A percentile compares a stretch with the other conserved stretches of the same genome.
Conservation (phyloP, 2,329 filamentous ascomycete species). For the Aspergillus sp. region DNA sequence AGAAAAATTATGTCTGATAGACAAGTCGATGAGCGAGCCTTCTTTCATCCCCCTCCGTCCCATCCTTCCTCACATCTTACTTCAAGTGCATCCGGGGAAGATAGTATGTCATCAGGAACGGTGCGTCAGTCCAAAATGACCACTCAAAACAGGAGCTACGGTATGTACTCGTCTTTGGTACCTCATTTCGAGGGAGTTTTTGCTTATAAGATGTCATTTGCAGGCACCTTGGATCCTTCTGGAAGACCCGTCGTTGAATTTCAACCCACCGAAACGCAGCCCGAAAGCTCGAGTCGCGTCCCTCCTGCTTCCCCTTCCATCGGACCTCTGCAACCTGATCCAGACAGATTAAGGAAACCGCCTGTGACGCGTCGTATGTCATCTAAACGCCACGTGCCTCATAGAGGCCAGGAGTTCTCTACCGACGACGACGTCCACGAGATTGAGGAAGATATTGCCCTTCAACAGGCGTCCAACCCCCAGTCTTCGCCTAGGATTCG, state of each 20-base stretch:
- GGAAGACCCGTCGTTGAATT: slow-evolving; percentile 23
- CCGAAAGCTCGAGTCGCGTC: slow-evolving; percentile 28
- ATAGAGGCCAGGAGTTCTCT: slow-evolving; percentile 84
- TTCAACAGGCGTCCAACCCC: slow-evolving; percentile 30
- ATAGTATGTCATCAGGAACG: slow-evolving; percentile 13
- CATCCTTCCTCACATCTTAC: slow-evolving; percentile 11
- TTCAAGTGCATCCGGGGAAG: slow-evolving; percentile 16
- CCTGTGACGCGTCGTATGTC: slow-evolving; percentile 71
- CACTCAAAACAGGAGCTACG: slow-evolving; percentile 30
- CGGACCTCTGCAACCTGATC: slow-evolving; percentile 32
- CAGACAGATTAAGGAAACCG: slow-evolving; percentile 67
- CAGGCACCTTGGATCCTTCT: slow-evolving; percentile 33
- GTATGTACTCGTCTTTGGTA: slow-evolving; percentile 17
- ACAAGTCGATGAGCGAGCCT: slow-evolving; percentile 9
- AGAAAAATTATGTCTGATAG: slow-evolving; percentile 19
- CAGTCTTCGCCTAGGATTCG: slow-evolving; percentile 36
- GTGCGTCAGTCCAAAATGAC: slow-evolving; percentile 16
- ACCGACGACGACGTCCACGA: slow-evolving; percentile 85
- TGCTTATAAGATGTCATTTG: slow-evolving; percentile 7
- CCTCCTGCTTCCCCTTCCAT: slow-evolving; percentile 48
- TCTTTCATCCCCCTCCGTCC: slow-evolving; percentile 8
- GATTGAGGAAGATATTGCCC: slow-evolving; percentile 67
- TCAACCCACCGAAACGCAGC: slow-evolving; percentile 31
- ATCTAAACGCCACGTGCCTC: slow-evolving; percentile 68
- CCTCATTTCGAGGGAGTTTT: not conserved